Percentiles rank a stretch among this genome's conserved stretches.
Conservation (phyloP, 805 yeast species). For the Metschnikowia bowlesiae region DNA sequence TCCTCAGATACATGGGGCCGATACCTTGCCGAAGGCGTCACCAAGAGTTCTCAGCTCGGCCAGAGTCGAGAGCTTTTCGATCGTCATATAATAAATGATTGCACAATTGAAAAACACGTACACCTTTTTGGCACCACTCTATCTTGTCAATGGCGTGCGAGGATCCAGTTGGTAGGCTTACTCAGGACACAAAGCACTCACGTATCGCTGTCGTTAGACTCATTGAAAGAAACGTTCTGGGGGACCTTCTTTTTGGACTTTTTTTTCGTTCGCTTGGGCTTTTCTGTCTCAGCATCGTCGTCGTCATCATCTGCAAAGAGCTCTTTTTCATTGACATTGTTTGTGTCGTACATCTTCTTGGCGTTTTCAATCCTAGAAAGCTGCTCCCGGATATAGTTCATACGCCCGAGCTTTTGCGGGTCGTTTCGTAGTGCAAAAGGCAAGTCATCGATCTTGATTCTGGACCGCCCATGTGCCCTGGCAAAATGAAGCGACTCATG, state of each 20-base stretch:
- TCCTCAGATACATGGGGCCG: not conserved
- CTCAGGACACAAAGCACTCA: not conserved
- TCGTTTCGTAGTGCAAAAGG: conserved; percentile 39
- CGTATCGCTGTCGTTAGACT: conserved; percentile 15
- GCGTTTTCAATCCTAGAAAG: conserved; percentile 35
- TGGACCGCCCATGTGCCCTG: conserved; percentile 32
- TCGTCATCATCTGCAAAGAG: conserved; percentile 16
- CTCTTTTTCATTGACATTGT: conserved; percentile 17
- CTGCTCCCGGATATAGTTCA: conserved; percentile 38
- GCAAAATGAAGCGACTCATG: conserved; percentile 32
- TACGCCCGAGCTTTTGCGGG: conserved; percentile 38
- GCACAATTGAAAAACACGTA: no score
- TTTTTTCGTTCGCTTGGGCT: conserved; percentile 7
- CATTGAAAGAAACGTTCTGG: conserved; percentile 10
- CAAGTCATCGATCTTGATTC: conserved; percentile 41
- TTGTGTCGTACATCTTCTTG: conserved; percentile 38
- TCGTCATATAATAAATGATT: no score
- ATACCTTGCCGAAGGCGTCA: no score
- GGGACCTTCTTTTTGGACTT: conserved; percentile 9
- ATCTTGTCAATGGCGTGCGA: no score
- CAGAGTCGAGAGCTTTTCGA: no score
- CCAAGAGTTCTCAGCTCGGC: no score
- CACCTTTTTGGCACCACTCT: no score
- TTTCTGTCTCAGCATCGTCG: conserved; percentile 16
- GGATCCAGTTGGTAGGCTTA: no score